A percentile compares a stretch with the other conserved stretches of the same genome.
phyloP scores from a whole-genome alignment of 805 yeast species.

The Ogataea wickerhamii region DNA sequence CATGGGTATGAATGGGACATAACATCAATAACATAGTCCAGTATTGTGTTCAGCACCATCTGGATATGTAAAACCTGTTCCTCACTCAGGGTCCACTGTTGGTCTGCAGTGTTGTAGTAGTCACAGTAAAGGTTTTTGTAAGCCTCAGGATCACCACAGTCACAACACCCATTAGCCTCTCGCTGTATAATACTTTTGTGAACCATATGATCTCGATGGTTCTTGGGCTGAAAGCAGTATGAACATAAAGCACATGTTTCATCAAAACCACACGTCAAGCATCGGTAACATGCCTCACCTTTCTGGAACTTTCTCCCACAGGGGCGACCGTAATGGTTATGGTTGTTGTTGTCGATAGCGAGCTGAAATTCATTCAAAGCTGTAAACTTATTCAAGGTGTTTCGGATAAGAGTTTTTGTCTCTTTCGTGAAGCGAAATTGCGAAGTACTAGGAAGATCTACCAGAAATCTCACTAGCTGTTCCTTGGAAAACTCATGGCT shows the following conservation, averaged over 20 bases:
- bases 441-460: conserved; percentile 35
- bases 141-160: conserved; percentile 87
- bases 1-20: conserved; percentile 47
- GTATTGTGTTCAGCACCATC: conserved; percentile 41
- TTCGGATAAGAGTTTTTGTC: conserved; percentile 35
- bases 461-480: conserved; percentile 33
- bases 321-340: conserved; percentile 58
- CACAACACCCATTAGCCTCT: conserved; percentile 76
- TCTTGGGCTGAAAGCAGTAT: conserved; percentile 64
- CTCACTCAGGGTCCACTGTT: conserved; percentile 35
- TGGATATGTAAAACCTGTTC: conserved; percentile 34
- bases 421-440: conserved; percentile 31
- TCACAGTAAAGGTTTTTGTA: conserved; percentile 60
- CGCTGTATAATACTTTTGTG: conserved; percentile 60
- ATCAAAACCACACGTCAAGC: conserved; percentile 72
- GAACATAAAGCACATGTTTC: conserved; percentile 84
- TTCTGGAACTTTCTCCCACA: conserved; percentile 69
- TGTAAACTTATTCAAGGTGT: conserved; percentile 31
- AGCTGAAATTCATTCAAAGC: conserved; percentile 13
- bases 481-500: not conserved
- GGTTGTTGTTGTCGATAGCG: conserved; percentile 22
- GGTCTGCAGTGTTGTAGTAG: conserved; percentile 20
- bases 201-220: conserved; percentile 72
- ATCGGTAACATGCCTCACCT: conserved; percentile 81
- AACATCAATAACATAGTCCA: conserved; percentile 64